Conservation (phyloP, 257 asterid genomes). For the Ophiorrhiza pumila region DNA sequence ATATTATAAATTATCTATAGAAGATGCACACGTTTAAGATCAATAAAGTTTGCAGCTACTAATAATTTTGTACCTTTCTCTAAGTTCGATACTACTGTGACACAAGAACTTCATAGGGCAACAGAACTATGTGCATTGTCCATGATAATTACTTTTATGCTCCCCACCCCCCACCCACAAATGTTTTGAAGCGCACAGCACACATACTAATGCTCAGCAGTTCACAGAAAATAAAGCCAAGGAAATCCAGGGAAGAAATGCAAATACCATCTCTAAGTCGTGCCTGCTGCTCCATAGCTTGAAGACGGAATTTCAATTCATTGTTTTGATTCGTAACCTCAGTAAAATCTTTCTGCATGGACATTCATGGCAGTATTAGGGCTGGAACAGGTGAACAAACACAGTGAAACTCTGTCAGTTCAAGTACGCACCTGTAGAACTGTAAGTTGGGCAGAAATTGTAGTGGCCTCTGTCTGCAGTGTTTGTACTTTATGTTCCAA, state of each 20-base stretch:
- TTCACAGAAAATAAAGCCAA: background rate
- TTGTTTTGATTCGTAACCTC: constrained; percentile 64
- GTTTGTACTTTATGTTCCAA: constrained; percentile 89
- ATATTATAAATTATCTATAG: background rate
- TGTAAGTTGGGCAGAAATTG: constrained; percentile 69
- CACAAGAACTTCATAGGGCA: background rate
- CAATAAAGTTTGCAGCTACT: background rate
- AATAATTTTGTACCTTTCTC: background rate
- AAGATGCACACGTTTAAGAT: background rate
- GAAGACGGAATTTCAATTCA: constrained; percentile 81
- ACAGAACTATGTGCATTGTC: background rate
- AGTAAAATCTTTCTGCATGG: constrained; percentile 56
- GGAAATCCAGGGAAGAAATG: constrained; percentile 10
- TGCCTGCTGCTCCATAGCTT: constrained; percentile 86
- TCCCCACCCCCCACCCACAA: background rate
- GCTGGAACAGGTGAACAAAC: constrained; percentile 11
- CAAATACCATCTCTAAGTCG: constrained; percentile 77
- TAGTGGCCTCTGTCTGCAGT: constrained; percentile 72
- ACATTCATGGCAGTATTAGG: background rate
- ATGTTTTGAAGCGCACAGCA: background rate
- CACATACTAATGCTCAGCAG: background rate
- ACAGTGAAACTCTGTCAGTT: constrained; percentile 1
- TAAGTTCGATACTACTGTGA: background rate
- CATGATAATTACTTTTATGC: background rate
- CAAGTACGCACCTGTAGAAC: constrained; percentile 53